phyloP scores from a whole-genome alignment of 805 yeast species.

The Cyberlindnera maclurae region DNA sequence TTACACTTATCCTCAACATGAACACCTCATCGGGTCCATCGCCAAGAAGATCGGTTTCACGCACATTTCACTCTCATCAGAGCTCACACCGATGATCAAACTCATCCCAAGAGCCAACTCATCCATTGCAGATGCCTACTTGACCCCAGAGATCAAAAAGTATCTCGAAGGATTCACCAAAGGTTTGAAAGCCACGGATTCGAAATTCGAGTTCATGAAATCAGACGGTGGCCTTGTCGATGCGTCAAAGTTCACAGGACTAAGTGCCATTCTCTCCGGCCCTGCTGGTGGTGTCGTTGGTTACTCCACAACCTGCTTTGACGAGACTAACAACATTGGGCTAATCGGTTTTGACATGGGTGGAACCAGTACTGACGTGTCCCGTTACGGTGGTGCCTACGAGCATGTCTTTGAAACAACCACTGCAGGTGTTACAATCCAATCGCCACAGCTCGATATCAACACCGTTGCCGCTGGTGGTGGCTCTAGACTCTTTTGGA shows the following conservation, averaged over 20 bases:
- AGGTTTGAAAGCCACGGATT: slow-evolving; percentile 46
- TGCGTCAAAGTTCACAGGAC: slow-evolving; percentile 76
- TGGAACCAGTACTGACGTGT: slow-evolving; percentile 84
- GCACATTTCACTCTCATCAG: slow-evolving; percentile 61
- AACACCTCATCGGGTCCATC: slow-evolving; percentile 45
- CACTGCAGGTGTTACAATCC: slow-evolving; percentile 78
- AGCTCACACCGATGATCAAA: slow-evolving; percentile 74
- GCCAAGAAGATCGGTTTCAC: slow-evolving; percentile 63
- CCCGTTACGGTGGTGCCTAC: slow-evolving; percentile 58
- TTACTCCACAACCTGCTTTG: slow-evolving; percentile 74
- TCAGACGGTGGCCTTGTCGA: slow-evolving; percentile 94
- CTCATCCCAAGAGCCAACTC: slow-evolving; percentile 71
- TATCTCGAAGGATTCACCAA: slow-evolving; percentile 54
- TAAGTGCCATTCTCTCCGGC: slow-evolving; percentile 84
- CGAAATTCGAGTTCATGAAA: slow-evolving; percentile 79
- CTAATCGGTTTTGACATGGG: slow-evolving; percentile 87
- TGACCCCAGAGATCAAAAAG: slow-evolving; percentile 69
- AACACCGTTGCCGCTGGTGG: slow-evolving; percentile 86
- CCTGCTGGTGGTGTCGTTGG: slow-evolving; percentile 99
- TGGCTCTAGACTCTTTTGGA: slow-evolving; percentile 61
- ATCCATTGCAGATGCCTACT: slow-evolving; percentile 73
- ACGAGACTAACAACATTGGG: slow-evolving; percentile 46
- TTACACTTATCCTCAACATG: slow-evolving; percentile 69
- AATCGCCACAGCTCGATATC: slow-evolving; percentile 77
- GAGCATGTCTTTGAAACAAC: slow-evolving; percentile 80